Evolutionary conservation across 768 basidiomycete genomes (phyloP).

Genomic region (Boletellus sp.): DNA sequence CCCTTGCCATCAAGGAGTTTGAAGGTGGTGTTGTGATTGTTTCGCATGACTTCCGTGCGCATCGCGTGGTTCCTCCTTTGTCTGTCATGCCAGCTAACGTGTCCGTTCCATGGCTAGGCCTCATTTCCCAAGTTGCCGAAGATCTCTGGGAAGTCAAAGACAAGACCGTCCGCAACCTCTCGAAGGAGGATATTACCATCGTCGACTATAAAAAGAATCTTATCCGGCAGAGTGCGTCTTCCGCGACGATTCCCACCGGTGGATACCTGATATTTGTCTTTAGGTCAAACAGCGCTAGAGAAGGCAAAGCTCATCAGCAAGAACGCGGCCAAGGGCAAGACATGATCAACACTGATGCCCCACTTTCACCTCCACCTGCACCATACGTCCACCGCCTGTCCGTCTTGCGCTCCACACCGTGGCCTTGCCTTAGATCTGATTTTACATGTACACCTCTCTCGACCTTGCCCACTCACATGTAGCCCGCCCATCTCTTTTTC

Average conservation of each 20-base stretch:
- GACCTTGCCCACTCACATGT: constrained; percentile 8
- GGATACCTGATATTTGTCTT: constrained; percentile 5
- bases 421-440: constrained; percentile 10
- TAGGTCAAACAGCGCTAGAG: constrained; percentile 83
- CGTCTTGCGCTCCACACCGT: constrained; percentile 5
- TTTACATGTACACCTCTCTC: constrained; percentile 9
- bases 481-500: constrained; percentile 4
- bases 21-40: constrained; percentile 99
- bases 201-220: constrained; percentile 90
- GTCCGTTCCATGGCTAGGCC: constrained; percentile 44
- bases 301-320: constrained; percentile 94
- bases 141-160: constrained; percentile 99
- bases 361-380: background rate
- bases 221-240: constrained; percentile 62
- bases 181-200: constrained; percentile 87
- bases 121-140: constrained; percentile 96
- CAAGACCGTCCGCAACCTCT: constrained; percentile 88
- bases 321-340: constrained; percentile 65
- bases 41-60: constrained; percentile 97
- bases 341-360: constrained; percentile 34
- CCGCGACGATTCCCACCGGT: background rate
- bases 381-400: constrained; percentile 6
- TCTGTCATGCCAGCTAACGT: constrained; percentile 7
- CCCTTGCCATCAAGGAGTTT: constrained; percentile 92
- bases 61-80: constrained; percentile 2